phyloP scores from a whole-genome alignment of 345 rosid genomes.

The thale cress (Arabidopsis thaliana) region TAIR10.1 NC_003076.8:22849501-22850000 shows the following conservation, averaged over 20 bases:
- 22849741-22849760: neutral
- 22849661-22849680: neutral
- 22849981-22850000: neutral
- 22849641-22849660: neutral
- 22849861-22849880: neutral
- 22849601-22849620: conserved; percentile 11
- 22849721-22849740: neutral
- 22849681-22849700: neutral
- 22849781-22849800: neutral
- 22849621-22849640: neutral
- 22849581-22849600: neutral
- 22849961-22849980: neutral
- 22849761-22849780: neutral
- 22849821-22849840: neutral
- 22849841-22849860: neutral
- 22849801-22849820: conserved; percentile 7
- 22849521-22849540: neutral
- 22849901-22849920: conserved; percentile 2
- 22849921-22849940: neutral
- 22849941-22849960: neutral
- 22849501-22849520: too few relatives aligned
- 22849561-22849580: neutral
- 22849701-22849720: neutral
- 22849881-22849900: conserved; percentile 9
- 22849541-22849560: neutral